phyloP scores from a whole-genome alignment of 2,329 filamentous ascomycete species.

The Fusarium dlaminii region DNA sequence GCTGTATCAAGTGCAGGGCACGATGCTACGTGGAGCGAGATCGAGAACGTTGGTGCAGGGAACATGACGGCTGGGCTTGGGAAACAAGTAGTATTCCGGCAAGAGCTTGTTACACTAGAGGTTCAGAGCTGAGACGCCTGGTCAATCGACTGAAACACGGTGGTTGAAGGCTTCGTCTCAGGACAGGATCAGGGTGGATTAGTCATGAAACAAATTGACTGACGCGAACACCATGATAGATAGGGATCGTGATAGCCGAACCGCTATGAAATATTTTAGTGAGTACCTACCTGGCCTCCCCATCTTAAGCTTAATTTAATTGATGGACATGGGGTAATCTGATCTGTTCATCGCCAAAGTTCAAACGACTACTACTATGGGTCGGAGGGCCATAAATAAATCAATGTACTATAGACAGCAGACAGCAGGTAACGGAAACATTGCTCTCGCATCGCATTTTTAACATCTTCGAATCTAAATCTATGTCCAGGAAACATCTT shows the following conservation, averaged over 20 bases:
- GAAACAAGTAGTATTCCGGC: slow-evolving; percentile 20
- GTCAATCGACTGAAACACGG: slow-evolving; percentile 39
- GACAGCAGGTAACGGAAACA: slow-evolving; percentile 15
- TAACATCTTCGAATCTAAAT: slow-evolving; percentile 41
- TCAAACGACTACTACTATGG: not conserved
- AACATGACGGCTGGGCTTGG: not conserved
- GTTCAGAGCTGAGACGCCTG: slow-evolving; percentile 35
- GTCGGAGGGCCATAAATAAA: not conserved
- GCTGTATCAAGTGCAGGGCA: slow-evolving; percentile 23
- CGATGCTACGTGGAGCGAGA: slow-evolving; percentile 18
- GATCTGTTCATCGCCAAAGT: not conserved
- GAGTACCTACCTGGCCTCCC: not conserved
- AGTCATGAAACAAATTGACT: slow-evolving; percentile 1
- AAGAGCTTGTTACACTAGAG: slow-evolving; percentile 13
- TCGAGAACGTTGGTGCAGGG: slow-evolving; percentile 24
- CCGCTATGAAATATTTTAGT: not conserved
- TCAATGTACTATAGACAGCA: not conserved
- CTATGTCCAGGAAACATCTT: slow-evolving; percentile 37
- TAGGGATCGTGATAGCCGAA: not conserved
- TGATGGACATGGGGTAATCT: not conserved
- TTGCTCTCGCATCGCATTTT: slow-evolving; percentile 37
- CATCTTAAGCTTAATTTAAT: not conserved
- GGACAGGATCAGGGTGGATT: slow-evolving; percentile 6
- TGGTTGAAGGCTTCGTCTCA: slow-evolving; percentile 25
- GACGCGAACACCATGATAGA: not conserved